Conservation (phyloP, 768 basidiomycete genomes). For the Phanerochaete sordida region DNA sequence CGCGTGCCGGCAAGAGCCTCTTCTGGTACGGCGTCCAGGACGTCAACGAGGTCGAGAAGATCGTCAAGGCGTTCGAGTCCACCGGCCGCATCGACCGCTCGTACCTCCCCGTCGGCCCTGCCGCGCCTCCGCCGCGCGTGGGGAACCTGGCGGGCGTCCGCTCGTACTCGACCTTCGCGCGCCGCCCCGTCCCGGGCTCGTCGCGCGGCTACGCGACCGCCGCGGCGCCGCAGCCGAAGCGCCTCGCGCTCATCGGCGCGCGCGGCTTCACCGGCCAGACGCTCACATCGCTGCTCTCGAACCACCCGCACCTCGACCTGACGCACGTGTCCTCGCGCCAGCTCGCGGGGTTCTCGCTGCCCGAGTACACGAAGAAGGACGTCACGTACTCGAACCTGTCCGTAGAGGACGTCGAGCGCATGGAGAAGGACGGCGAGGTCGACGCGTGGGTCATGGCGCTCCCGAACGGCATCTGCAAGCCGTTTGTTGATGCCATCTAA, state of each 20-base stretch:
- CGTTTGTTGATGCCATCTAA: too few species aligned
- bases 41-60: slow-evolving; percentile 84
- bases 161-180: slow-evolving; percentile 56
- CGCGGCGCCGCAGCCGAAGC: slow-evolving; percentile 49
- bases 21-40: slow-evolving; percentile 98
- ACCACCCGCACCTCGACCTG: slow-evolving; percentile 85
- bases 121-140: slow-evolving; percentile 55
- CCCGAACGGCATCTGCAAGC: slow-evolving; percentile 96
- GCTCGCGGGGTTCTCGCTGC: slow-evolving; percentile 76
- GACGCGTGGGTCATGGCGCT: slow-evolving; percentile 99
- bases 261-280: slow-evolving; percentile 95
- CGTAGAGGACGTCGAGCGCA: slow-evolving; percentile 69
- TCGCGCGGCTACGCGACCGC: slow-evolving; percentile 81
- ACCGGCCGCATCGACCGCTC: slow-evolving; percentile 82
- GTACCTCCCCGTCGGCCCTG: slow-evolving; percentile 87
- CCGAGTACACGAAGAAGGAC: slow-evolving; percentile 73
- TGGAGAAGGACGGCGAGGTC: slow-evolving; percentile 88
- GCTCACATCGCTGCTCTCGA: slow-evolving; percentile 78
- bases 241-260: slow-evolving; percentile 92
- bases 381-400: slow-evolving; percentile 82
- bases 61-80: slow-evolving; percentile 68
- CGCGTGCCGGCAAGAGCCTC: slow-evolving; percentile 85
- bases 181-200: slow-evolving; percentile 42
- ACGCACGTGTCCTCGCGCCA: slow-evolving; percentile 97
- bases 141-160: slow-evolving; percentile 36